Conservation (phyloP, 2,329 filamentous ascomycete species). For the Fusarium mangiferae region DNA sequence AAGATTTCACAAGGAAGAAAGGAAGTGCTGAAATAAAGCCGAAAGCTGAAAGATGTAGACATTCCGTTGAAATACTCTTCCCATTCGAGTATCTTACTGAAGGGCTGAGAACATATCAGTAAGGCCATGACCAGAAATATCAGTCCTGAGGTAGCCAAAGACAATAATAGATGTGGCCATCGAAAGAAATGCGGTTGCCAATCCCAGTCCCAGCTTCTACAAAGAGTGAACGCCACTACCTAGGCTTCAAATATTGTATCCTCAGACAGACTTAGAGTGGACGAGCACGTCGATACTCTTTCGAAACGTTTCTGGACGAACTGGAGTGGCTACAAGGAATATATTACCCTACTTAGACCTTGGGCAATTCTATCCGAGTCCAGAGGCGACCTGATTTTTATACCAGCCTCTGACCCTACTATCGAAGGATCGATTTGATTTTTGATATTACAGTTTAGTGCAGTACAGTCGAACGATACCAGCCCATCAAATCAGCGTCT, state of each 20-base stretch:
- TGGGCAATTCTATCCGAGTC: too few relatives aligned
- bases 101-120: not conserved
- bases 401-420: too few relatives aligned
- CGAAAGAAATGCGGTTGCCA: not conserved
- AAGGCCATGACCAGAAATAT: not conserved
- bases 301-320: not conserved
- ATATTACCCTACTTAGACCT: too few relatives aligned
- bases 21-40: not conserved
- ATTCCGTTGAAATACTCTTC: not conserved
- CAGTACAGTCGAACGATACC: not conserved
- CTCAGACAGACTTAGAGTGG: not conserved
- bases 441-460: not conserved
- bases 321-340: too few relatives aligned
- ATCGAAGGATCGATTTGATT: not conserved
- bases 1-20: not conserved
- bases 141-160: not conserved
- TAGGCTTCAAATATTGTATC: not conserved
- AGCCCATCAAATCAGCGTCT: not conserved
- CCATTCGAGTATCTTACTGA: not conserved
- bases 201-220: not conserved
- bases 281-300: not conserved
- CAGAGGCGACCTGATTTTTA: too few relatives aligned
- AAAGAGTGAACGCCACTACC: not conserved
- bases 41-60: not conserved
- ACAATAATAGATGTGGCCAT: not conserved